Percentiles rank a stretch among this genome's conserved stretches.
Conservation (phyloP, 1,284 basidiomycete genomes). For the Ustilago curta region DNA sequence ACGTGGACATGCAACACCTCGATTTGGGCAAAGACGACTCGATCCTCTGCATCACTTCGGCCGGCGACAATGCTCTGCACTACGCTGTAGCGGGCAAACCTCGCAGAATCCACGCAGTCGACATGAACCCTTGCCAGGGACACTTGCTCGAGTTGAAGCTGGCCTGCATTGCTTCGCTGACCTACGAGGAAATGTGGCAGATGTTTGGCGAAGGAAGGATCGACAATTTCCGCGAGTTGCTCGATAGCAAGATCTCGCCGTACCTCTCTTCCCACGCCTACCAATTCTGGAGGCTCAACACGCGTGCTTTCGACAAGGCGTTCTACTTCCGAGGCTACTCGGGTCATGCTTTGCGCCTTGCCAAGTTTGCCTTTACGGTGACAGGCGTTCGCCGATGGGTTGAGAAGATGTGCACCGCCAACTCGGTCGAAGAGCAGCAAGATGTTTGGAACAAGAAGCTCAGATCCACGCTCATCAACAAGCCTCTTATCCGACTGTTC, state of each 20-base stretch:
- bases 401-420: conserved; percentile 74
- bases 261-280: conserved; percentile 80
- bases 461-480: conserved; percentile 78
- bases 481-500: conserved; percentile 75
- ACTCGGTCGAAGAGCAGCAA: conserved; percentile 76
- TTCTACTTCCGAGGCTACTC: conserved; percentile 83
- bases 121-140: conserved; percentile 78
- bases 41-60: conserved; percentile 81
- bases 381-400: conserved; percentile 76
- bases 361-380: conserved; percentile 76
- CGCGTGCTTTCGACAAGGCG: conserved; percentile 75
- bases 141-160: conserved; percentile 84
- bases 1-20: conserved; percentile 80
- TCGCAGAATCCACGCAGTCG: conserved; percentile 77
- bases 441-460: conserved; percentile 77
- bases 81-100: conserved; percentile 80
- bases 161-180: conserved; percentile 75
- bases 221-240: conserved; percentile 75
- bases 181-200: conserved; percentile 78
- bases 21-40: conserved; percentile 77
- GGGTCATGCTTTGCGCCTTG: conserved; percentile 75
- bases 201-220: conserved; percentile 80
- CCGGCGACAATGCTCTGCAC: conserved; percentile 84
- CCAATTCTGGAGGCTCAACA: conserved; percentile 82
- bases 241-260: conserved; percentile 79